Conservation (phyloP, 2,329 filamentous ascomycete genomes). For the Sporothrix inflata region DNA sequence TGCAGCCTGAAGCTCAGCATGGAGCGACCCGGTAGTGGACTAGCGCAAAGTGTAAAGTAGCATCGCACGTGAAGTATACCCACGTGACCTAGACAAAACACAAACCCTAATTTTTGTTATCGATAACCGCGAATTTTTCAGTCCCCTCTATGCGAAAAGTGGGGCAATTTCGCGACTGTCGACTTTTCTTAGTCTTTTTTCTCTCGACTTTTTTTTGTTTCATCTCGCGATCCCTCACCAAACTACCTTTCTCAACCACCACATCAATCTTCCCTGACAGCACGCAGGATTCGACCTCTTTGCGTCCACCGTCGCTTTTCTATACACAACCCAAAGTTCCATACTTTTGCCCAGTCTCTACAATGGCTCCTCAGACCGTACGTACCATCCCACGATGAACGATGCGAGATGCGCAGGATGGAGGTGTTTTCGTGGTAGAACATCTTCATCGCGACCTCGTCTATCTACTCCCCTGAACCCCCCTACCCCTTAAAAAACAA, state of each 20-base stretch:
- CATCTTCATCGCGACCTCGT: not conserved
- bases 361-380: constrained; percentile 89
- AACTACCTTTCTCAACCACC: constrained; percentile 26
- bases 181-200: not conserved
- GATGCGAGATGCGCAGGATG: not conserved
- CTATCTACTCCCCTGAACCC: not conserved
- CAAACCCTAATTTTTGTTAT: constrained; percentile 22
- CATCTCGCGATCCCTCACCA: not conserved
- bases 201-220: constrained; percentile 22
- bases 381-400: constrained; percentile 57
- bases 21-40: not conserved
- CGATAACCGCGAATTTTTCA: not conserved
- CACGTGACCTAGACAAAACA: not conserved
- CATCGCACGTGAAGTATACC: not conserved
- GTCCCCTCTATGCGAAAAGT: constrained; percentile 10
- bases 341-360: constrained; percentile 42
- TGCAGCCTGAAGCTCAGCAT: not conserved
- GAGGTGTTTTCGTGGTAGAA: not conserved
- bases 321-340: constrained; percentile 39
- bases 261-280: constrained; percentile 25
- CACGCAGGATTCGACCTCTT: constrained; percentile 82
- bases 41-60: not conserved
- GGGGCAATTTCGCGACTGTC: constrained; percentile 29
- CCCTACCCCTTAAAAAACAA: constrained; percentile 20
- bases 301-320: constrained; percentile 49